phyloP scores from a whole-genome alignment of 1,139 yeast genomes.

The Pneumocystis oryctolagi region DNA sequence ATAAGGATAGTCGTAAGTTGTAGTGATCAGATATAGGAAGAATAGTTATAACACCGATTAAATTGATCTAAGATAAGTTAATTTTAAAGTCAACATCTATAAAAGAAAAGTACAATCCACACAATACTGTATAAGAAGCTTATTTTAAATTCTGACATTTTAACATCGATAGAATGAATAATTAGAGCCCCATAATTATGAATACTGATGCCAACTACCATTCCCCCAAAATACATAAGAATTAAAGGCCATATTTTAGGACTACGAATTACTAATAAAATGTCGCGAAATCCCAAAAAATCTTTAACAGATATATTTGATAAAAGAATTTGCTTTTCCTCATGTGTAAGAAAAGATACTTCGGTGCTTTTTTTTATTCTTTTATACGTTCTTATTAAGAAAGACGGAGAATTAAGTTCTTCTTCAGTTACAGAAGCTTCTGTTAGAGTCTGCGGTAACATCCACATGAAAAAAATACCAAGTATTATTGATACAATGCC shows the following conservation, averaged over 20 bases:
- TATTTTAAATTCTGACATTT: neutral
- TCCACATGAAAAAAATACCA: neutral
- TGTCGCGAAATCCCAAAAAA: slow-evolving; percentile 51
- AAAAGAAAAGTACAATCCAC: slow-evolving; percentile 14
- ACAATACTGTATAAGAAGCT: neutral
- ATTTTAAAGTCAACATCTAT: neutral
- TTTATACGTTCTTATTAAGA: neutral
- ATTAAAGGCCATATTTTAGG: slow-evolving; percentile 63
- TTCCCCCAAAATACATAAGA: slow-evolving; percentile 84
- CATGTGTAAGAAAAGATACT: slow-evolving; percentile 33
- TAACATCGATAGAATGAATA: slow-evolving; percentile 24
- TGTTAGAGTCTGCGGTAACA: neutral
- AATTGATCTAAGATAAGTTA: slow-evolving; percentile 28
- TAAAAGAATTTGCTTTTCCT: slow-evolving; percentile 44
- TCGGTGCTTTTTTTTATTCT: neutral
- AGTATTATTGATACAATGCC: neutral
- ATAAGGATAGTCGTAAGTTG: slow-evolving; percentile 46
- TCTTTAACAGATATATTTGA: slow-evolving; percentile 42
- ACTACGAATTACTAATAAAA: slow-evolving; percentile 44
- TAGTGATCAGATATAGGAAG: slow-evolving; percentile 70
- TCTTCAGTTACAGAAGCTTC: neutral
- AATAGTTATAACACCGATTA: slow-evolving; percentile 57
- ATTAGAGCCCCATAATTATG: slow-evolving; percentile 82
- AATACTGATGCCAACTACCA: slow-evolving; percentile 74
- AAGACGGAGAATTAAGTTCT: neutral